Base-by-base conservation (phyloP, 345 rosid genomes). In the Hibiscus trionum region DNA sequence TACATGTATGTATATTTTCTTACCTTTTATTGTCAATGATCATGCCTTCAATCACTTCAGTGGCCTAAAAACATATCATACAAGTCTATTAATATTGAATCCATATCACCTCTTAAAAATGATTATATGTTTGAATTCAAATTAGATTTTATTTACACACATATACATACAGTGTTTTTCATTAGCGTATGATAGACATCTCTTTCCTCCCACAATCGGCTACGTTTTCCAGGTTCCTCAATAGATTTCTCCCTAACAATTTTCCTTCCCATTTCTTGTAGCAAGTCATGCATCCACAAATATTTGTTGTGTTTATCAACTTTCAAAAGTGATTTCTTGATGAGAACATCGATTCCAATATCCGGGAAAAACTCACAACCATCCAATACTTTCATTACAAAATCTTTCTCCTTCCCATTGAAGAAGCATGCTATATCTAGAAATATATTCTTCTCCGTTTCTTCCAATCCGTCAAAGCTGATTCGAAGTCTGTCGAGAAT, bases 211-310 rank as follows among this genome's bases (percentile, higher is more conserved):
- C 82, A 83, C 74, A 81, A 12, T 39, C 79, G 62, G 19, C 75
- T 31, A 35, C 73, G 72, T 66, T 72, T 35, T 1, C 79, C 75
- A 60, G 76, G 81, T 12, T 72, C 66, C 4, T 33, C 53, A 16
- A 52, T 2, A 52, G 21, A 52, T 52, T n/a, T 52, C 5, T 42
- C 53, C 16, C 10, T 63, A 44, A 75, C 89, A 21, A 89, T 81
- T 72, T 84, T 82, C 59, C 87, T 84, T 61, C 87, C 97, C 97
- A 91, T 91, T 69, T 91, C 91, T 53, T 77, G 80, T 19, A 91
- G 76, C 65, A 82, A 90, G 79, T 91, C 90, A 76, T 91, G 97
- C 90, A 86, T 85, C 91, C 94, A 83, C 60, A 56, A 19, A 19
- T 60, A 66, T 10, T 0, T 39, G 27, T 19, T 61, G 39, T 59